Percentiles rank a stretch among this genome's conserved stretches.
Evolutionary conservation across 306 rosid species (phyloP).

Genomic region (Castanospermum australe): DNA sequence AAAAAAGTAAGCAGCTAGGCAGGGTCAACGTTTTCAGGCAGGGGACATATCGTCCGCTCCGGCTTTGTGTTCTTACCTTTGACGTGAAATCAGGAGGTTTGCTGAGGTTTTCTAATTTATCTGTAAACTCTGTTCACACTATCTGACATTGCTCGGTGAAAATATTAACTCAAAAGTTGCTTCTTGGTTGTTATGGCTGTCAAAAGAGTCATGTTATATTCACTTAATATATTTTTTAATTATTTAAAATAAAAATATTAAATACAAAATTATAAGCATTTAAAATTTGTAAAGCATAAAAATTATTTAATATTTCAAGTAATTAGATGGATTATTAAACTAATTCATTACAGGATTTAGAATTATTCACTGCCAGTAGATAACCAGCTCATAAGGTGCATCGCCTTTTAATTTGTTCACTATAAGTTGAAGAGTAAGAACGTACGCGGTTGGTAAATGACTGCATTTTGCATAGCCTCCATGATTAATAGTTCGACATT

Average conservation of each 20-base stretch:
- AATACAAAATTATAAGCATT: too few relatives aligned
- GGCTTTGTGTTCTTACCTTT: not conserved
- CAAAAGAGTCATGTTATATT: too few relatives aligned
- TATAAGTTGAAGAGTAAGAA: not conserved
- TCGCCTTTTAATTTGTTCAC: not conserved
- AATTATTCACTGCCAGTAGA: not conserved
- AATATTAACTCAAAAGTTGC: not conserved
- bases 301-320: too few relatives aligned
- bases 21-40: slow-evolving; percentile 29
- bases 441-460: not conserved
- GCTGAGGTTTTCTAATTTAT: slow-evolving; percentile 3
- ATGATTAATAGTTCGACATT: not conserved
- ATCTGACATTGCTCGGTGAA: not conserved
- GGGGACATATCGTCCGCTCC: not conserved
- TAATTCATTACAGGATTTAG: too few relatives aligned
- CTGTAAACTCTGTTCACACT: not conserved
- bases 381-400: not conserved
- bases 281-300: too few relatives aligned
- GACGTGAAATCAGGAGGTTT: slow-evolving; percentile 17
- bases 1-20: not conserved
- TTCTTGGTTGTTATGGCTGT: not conserved
- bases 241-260: too few relatives aligned
- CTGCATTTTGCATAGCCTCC: not conserved
- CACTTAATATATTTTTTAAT: too few relatives aligned
- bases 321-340: too few relatives aligned